Conservation (phyloP, 2,329 filamentous ascomycete genomes). For the Lachnellula subtilissima region DNA sequence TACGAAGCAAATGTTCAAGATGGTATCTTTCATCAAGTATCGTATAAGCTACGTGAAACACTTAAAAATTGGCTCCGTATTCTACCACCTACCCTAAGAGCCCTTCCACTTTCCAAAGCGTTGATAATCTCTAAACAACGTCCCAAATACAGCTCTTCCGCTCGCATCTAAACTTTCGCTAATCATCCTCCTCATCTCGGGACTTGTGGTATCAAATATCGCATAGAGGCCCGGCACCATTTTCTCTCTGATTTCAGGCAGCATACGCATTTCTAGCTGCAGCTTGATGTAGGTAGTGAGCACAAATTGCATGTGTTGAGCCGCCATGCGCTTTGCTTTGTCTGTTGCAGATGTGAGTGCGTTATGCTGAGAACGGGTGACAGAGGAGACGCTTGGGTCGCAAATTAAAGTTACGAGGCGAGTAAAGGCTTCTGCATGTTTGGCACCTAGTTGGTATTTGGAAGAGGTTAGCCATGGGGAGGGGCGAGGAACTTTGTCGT, state of each 20-base stretch:
- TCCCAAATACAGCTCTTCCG: conserved; percentile 53
- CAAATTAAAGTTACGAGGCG: conserved; percentile 55
- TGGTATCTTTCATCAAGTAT: no score
- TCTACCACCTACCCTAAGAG: not conserved
- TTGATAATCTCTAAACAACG: conserved; percentile 54
- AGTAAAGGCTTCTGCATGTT: conserved; percentile 47
- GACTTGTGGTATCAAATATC: conserved; percentile 53
- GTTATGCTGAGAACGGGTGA: conserved; percentile 39
- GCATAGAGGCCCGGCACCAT: conserved; percentile 55
- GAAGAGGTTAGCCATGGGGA: conserved; percentile 33
- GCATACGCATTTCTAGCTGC: conserved; percentile 52
- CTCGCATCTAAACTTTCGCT: conserved; percentile 56
- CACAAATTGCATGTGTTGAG: conserved; percentile 57
- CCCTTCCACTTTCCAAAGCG: conserved; percentile 59
- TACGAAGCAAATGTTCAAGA: no score
- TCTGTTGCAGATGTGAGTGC: conserved; percentile 56
- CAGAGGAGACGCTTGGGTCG: conserved; percentile 53
- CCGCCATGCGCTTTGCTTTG: conserved; percentile 55
- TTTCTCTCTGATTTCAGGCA: conserved; percentile 47
- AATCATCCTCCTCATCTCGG: conserved; percentile 50
- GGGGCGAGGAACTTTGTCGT: conserved; percentile 22
- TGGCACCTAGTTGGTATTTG: conserved; percentile 30
- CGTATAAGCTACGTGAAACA: no score
- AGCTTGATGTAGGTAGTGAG: conserved; percentile 56
- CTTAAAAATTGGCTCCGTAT: no score